Conservation (phyloP, 2,329 filamentous ascomycete genomes). For the Decorospora gaudefroyi region DNA sequence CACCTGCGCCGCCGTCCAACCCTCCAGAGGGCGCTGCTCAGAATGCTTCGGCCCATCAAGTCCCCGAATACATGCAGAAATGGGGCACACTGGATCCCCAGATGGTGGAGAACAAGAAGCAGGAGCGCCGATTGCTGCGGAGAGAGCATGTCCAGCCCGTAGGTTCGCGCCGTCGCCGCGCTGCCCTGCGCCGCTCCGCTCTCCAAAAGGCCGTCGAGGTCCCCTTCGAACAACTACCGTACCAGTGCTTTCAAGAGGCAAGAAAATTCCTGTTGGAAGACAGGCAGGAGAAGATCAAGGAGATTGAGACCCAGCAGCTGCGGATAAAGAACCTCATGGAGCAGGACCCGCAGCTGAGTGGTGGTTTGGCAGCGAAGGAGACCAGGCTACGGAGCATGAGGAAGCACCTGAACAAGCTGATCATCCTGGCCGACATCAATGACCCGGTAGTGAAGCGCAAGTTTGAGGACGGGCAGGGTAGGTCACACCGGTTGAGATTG, state of each 20-base stretch:
- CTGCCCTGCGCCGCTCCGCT: conserved; percentile 44
- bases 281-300: conserved; percentile 75
- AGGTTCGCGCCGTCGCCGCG: conserved; percentile 81
- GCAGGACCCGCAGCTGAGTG: conserved; percentile 60
- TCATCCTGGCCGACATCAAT: conserved; percentile 92
- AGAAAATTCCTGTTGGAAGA: conserved; percentile 80
- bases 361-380: conserved; percentile 68
- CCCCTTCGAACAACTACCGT: conserved; percentile 91
- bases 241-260: conserved; percentile 97
- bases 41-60: conserved; percentile 14
- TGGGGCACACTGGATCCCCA: conserved; percentile 44
- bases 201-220: conserved; percentile 64
- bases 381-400: conserved; percentile 70
- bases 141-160: conserved; percentile 69
- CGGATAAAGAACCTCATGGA: conserved; percentile 71
- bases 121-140: conserved; percentile 70
- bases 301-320: conserved; percentile 69
- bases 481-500: conserved; percentile 30
- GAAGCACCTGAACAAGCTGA: conserved; percentile 73
- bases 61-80: conserved; percentile 44
- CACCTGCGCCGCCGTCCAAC: conserved; percentile 26
- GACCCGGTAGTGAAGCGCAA: conserved; percentile 90
- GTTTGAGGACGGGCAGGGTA: conserved; percentile 90
- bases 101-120: conserved; percentile 47
- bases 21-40: conserved; percentile 16